Percentiles rank a stretch among this genome's conserved stretches.
phyloP scores from a whole-genome alignment of 2,329 filamentous ascomycete genomes.

The Aureobasidium sp. region DNA sequence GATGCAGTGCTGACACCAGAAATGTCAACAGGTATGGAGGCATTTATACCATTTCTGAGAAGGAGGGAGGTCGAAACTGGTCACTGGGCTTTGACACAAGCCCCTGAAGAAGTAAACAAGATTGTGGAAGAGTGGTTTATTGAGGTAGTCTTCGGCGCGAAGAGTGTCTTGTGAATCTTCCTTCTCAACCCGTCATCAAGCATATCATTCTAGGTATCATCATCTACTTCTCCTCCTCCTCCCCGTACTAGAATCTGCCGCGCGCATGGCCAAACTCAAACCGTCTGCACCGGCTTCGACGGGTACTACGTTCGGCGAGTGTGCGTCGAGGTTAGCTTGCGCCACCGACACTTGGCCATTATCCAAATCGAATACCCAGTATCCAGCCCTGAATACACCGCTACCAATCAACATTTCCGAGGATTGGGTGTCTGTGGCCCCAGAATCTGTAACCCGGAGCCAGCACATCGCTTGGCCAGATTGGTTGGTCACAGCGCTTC shows the following conservation, averaged over 20 bases:
- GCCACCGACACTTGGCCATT: constrained; percentile 29
- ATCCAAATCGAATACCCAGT: constrained; percentile 32
- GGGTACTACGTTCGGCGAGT: background rate
- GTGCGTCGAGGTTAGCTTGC: constrained; percentile 20
- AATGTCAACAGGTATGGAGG: constrained; percentile 21
- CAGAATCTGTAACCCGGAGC: constrained; percentile 19
- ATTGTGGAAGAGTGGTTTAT: background rate
- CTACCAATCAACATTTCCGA: constrained; percentile 18
- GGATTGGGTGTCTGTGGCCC: too few species aligned
- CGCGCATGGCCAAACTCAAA: background rate
- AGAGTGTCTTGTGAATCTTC: background rate
- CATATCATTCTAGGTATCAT: too few species aligned
- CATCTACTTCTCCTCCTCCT: too few species aligned
- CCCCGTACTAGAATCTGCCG: too few species aligned
- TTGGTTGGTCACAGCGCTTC: background rate
- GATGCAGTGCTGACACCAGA: constrained; percentile 67
- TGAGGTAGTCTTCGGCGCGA: background rate
- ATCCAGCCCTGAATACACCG: constrained; percentile 28
- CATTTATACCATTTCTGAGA: background rate
- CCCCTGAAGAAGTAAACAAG: constrained; percentile 32
- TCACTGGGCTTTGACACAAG: constrained; percentile 82
- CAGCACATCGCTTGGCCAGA: background rate
- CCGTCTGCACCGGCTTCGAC: background rate
- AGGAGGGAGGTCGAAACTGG: constrained; percentile 57
- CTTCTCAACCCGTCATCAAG: background rate